phyloP scores from a whole-genome alignment of 139 green algal species.

The Volvox reticuliferus region DNA sequence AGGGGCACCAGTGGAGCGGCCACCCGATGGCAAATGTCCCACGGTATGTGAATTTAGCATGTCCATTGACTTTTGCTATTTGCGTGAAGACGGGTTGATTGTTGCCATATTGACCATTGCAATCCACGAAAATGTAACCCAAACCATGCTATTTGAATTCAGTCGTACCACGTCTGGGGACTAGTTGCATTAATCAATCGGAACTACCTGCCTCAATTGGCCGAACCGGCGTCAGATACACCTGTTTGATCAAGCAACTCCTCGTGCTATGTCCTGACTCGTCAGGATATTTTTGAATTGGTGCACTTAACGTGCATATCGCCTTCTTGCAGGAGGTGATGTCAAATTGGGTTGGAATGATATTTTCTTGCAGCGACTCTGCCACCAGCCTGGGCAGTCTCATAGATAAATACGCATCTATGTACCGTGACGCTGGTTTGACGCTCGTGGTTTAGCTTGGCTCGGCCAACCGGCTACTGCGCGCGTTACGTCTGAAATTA shows the following conservation, averaged over 20 bases:
- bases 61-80: background rate
- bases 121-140: background rate
- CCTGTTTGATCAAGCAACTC: background rate
- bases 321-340: constrained; percentile 8
- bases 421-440: constrained; percentile 22
- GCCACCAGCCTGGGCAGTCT: background rate
- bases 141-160: background rate
- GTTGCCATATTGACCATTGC: background rate
- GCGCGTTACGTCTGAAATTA: no score
- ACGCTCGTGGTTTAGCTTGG: background rate
- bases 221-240: background rate
- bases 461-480: no score
- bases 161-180: background rate
- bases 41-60: background rate
- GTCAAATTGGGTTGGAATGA: constrained; percentile 13
- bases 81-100: background rate
- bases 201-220: background rate
- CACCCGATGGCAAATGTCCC: background rate
- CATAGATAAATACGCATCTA: background rate
- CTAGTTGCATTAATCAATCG: background rate
- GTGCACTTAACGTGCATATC: background rate
- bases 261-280: background rate
- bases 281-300: background rate
- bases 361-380: constrained; percentile 3
- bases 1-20: background rate